A percentile compares a stretch with the other conserved stretches of the same genome.
Evolutionary conservation across 805 yeast species (phyloP).

Genomic region (Lachancea sp.): DNA sequence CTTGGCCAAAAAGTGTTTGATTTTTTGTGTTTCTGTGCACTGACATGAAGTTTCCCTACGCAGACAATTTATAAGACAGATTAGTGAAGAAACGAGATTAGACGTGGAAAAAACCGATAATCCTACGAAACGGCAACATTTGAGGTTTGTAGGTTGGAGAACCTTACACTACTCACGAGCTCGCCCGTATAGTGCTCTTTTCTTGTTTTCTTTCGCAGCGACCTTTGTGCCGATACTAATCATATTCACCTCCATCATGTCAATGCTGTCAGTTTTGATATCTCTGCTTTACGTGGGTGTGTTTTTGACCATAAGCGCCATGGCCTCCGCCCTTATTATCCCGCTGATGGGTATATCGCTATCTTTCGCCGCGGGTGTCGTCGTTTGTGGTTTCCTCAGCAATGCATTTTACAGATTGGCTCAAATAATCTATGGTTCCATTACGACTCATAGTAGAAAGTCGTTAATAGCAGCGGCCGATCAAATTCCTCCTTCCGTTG

Average conservation of each 20-base stretch:
- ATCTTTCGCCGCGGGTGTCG: slow-evolving; percentile 26
- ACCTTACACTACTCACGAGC: not conserved
- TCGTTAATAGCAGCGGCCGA: slow-evolving; percentile 18
- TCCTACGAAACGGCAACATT: not conserved
- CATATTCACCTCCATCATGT: slow-evolving; percentile 17
- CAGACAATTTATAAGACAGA: not conserved
- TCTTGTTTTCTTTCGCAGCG: slow-evolving; percentile 6
- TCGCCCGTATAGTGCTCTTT: slow-evolving; percentile 7
- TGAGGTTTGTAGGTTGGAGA: not conserved
- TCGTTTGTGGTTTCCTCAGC: slow-evolving; percentile 27
- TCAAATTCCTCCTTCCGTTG: slow-evolving; percentile 10
- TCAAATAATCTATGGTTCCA: slow-evolving; percentile 20
- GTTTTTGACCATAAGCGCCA: slow-evolving; percentile 19
- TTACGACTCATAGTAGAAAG: slow-evolving; percentile 16
- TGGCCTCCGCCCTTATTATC: slow-evolving; percentile 23
- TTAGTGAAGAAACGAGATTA: not conserved
- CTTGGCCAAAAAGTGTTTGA: too few relatives aligned
- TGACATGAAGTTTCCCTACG: not conserved
- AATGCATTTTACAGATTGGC: slow-evolving; percentile 25
- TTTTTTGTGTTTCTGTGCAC: slow-evolving; percentile 7
- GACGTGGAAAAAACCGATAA: not conserved
- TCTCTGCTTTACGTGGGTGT: slow-evolving; percentile 21
- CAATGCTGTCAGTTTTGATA: slow-evolving; percentile 18
- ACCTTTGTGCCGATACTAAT: slow-evolving; percentile 6
- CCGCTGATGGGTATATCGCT: slow-evolving; percentile 27